Conservation (phyloP, 108 stramenopile species). For the Nitzschia sp. region DNA sequence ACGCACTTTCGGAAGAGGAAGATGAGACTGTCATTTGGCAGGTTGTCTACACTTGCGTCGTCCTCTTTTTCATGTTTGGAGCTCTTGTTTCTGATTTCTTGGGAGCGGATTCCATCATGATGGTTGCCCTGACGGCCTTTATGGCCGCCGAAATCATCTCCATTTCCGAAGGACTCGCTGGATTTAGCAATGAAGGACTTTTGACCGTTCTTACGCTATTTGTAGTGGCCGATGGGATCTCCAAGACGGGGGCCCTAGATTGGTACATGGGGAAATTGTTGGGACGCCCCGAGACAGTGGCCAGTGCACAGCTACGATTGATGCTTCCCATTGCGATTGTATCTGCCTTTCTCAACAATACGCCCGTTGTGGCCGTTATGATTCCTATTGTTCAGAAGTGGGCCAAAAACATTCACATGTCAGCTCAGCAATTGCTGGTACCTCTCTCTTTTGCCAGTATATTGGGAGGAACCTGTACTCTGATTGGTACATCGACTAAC, state of each 20-base stretch:
- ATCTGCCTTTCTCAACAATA: constrained; percentile 89
- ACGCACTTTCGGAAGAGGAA: neutral
- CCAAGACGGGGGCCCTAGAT: constrained; percentile 81
- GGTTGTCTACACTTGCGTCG: constrained; percentile 56
- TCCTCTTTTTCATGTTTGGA: constrained; percentile 66
- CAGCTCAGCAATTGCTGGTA: constrained; percentile 71
- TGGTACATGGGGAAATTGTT: constrained; percentile 85
- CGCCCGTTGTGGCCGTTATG: constrained; percentile 87
- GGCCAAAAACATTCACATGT: constrained; percentile 60
- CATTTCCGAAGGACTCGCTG: constrained; percentile 62
- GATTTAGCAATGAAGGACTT: constrained; percentile 82
- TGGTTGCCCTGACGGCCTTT: constrained; percentile 62
- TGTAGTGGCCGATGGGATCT: constrained; percentile 82
- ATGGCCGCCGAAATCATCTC: constrained; percentile 75
- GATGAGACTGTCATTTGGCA: constrained; percentile 44
- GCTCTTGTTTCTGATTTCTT: constrained; percentile 63
- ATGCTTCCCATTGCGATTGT: constrained; percentile 65
- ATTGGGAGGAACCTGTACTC: constrained; percentile 85
- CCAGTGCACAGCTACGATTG: constrained; percentile 71
- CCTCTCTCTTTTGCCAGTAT: constrained; percentile 84
- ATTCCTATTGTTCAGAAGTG: constrained; percentile 85
- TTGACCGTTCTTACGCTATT: constrained; percentile 81
- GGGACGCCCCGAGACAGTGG: constrained; percentile 58
- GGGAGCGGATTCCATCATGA: constrained; percentile 72
- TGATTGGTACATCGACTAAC: constrained; percentile 89